Conservation (phyloP, 441 rosid species). For the Capsella rubella region DNA sequence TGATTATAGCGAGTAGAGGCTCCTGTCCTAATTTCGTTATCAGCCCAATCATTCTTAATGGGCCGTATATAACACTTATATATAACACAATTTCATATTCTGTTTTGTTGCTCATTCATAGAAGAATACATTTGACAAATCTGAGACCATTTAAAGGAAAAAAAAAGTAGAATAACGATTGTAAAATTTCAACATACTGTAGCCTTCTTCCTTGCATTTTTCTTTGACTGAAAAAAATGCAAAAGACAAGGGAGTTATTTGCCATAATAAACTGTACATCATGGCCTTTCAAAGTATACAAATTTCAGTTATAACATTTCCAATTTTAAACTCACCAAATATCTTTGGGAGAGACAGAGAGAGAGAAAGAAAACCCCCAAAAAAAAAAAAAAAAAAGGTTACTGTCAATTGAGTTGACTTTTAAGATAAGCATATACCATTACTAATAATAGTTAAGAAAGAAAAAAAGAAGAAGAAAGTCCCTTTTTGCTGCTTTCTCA, state of each 20-base stretch:
- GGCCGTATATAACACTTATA: background rate
- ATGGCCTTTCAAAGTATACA: conserved; percentile 42
- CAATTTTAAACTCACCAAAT: conserved; percentile 43
- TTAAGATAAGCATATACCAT: conserved; percentile 41
- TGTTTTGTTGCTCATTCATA: background rate
- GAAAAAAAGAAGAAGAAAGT: background rate
- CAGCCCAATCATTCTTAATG: conserved; percentile 6
- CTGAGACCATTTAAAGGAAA: background rate
- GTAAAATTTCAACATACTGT: background rate
- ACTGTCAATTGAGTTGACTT: conserved; percentile 39
- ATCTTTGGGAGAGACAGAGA: conserved; percentile 25
- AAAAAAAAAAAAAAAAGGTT: background rate
- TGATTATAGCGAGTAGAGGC: background rate
- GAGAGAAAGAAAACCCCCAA: background rate
- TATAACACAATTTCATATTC: background rate
- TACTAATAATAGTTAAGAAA: conserved; percentile 26
- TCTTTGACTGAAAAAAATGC: background rate
- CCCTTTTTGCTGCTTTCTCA: background rate
- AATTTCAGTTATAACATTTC: conserved; percentile 31
- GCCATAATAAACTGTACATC: conserved; percentile 45
- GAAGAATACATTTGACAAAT: background rate
- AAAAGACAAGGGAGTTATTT: conserved; percentile 25
- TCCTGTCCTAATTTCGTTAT: conserved; percentile 5
- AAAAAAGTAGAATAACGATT: background rate
- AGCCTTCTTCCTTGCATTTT: background rate